phyloP scores from a whole-genome alignment of 2,329 filamentous ascomycete species.

The Epicoccum nigrum region DNA sequence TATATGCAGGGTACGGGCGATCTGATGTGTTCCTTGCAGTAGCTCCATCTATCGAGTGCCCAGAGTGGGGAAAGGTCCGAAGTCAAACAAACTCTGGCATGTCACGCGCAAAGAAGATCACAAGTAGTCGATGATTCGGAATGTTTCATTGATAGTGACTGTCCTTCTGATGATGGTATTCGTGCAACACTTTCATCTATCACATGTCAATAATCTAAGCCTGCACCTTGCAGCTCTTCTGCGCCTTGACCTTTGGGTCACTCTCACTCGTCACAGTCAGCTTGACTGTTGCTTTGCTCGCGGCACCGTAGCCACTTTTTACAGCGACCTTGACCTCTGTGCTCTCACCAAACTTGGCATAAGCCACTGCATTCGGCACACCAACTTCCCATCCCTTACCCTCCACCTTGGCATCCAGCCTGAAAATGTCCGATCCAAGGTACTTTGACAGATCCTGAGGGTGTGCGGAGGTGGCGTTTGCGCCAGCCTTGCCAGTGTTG shows the following conservation, averaged over 20 bases:
- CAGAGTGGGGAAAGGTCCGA: not conserved
- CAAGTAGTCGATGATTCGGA: not conserved
- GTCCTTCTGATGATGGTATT: not conserved
- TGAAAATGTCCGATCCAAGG: constrained; percentile 55
- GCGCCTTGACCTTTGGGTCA: constrained; percentile 30
- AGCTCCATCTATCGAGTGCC: not conserved
- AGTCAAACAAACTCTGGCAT: not conserved
- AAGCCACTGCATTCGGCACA: constrained; percentile 49
- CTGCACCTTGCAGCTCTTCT: constrained; percentile 19
- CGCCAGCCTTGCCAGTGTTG: constrained; percentile 51
- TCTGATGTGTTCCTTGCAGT: constrained; percentile 10
- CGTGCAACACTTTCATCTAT: not conserved
- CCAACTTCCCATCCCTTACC: constrained; percentile 56
- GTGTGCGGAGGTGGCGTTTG: constrained; percentile 26
- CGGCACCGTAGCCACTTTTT: constrained; percentile 28
- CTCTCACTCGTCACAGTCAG: constrained; percentile 57
- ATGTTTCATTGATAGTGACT: no score
- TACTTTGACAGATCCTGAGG: constrained; percentile 50
- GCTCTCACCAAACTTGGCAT: constrained; percentile 51
- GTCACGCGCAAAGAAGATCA: not conserved
- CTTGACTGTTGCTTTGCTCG: constrained; percentile 50
- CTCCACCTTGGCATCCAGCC: constrained; percentile 53
- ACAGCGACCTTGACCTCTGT: constrained; percentile 54
- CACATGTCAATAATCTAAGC: not conserved
- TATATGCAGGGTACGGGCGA: not conserved